Evolutionary conservation across 2,329 filamentous ascomycete genomes (phyloP), one percentile per base, ranked within the genome.

Genomic region (Coniochaeta ligniaria): DNA sequence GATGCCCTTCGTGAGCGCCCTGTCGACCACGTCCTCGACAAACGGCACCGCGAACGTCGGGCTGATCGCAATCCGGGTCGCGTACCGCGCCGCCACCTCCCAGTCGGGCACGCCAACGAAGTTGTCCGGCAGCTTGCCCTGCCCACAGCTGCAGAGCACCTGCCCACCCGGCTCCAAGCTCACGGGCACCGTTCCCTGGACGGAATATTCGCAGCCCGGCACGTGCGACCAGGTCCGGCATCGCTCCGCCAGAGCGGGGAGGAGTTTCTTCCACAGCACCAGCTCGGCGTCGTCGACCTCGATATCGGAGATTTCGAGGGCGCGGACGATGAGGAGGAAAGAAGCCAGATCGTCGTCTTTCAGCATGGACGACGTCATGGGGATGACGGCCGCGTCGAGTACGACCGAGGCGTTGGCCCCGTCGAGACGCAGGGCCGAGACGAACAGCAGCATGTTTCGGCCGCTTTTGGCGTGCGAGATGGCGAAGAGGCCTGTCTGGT

Each of bases 31-130:
- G 26, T 76, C 69, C 65, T 82, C 79, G 1, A 78, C 74, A 11
- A 75, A 72, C 0, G 74, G 73, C 24, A 74, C 73, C 9, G 80
- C 71, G 66, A 78, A 88, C 0, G 74, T 71, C 0, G 83, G 83
- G 60, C 83, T 86, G 64, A 88, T 82, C 5, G 82, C 83, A 6
- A 84, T 73, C 6, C 86, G 78, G 31, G 85, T 82, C 31, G 80
- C 76, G 57, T 77, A 71, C 59, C 73, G 68, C 1, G 72, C 71
- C 12, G 74, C 75, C 9, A 67, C 71, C 0, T 80, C 73, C 74
- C 80, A 80, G 20, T 75, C 73, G 0, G 79, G 78, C 7, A 81
- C 57, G 3, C 67, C 60, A 43, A 76, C 63, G 59, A 74, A 84
- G 52, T 67, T 58, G 0, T 71, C 22, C 0, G 78, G 79, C 6